A percentile compares a stretch with the other conserved stretches of the same genome.
phyloP scores from a whole-genome alignment of 2,329 filamentous ascomycete genomes.

The Venturia asperata region DNA sequence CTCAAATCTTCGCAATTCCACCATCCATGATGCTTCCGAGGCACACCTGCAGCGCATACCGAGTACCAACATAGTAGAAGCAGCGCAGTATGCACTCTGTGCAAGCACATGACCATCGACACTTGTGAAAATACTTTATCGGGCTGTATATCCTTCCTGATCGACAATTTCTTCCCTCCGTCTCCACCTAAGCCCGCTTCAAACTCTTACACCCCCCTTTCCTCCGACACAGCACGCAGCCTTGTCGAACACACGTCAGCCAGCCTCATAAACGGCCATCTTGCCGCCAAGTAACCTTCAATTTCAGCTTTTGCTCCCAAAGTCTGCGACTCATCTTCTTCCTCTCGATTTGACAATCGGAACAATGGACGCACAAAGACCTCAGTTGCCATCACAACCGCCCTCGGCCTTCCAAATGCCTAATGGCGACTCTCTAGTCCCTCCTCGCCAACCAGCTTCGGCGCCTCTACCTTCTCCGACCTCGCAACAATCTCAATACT shows the following conservation, averaged over 20 bases:
- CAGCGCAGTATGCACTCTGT: background rate
- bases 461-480: slow-evolving; percentile 21
- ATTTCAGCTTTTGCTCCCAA: background rate
- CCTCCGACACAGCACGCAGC: slow-evolving; percentile 1
- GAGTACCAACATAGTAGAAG: background rate
- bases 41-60: background rate
- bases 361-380: slow-evolving; percentile 11
- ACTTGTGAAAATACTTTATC: slow-evolving; percentile 8
- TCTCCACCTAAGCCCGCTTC: background rate
- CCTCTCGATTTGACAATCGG: too few species aligned
- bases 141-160: background rate
- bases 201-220: background rate
- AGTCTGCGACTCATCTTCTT: background rate
- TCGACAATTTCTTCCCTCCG: background rate
- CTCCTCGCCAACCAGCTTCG: slow-evolving; percentile 24
- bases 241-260: slow-evolving; percentile 4
- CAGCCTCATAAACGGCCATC: background rate
- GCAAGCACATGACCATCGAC: background rate
- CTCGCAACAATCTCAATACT: slow-evolving; percentile 18
- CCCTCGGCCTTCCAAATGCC: slow-evolving; percentile 33
- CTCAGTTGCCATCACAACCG: slow-evolving; percentile 20
- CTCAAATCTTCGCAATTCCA: background rate
- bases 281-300: background rate
- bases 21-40: slow-evolving; percentile 9
- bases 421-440: slow-evolving; percentile 26